Base-by-base conservation (phyloP, 2,329 filamentous ascomycete species). In the Knoxdaviesia proteae region DNA sequence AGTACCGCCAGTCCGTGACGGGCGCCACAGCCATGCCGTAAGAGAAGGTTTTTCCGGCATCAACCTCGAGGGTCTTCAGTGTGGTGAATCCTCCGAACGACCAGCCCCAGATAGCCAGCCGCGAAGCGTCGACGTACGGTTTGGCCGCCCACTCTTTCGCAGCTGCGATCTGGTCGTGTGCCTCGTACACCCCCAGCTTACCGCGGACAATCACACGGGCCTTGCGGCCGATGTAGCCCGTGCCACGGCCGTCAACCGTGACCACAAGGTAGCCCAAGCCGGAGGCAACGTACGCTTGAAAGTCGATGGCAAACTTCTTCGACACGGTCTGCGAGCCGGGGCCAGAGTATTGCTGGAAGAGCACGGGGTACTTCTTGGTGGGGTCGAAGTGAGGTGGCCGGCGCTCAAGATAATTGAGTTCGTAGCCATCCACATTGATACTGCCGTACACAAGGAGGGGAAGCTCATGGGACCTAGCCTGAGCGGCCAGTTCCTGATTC, bases 21-120 rank as follows among this genome's bases (percentile, higher is more conserved):
- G 90, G 90, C 1, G 90, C 90, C 42, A 98, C 92, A 6, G 92
- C 86, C 82, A 98, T 94, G 51, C 90, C 92, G 57, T 98, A 98
- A 49, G 78, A 78, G 64, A 94, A 98, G 0, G 87, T 96, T 54
- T 74, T 58, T 5, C 92, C 90, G 6, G 75, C 88, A 56, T 98
- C 90, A 47, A 75, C 71, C 64, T 98, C 90, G 8, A 98, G 75
- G 1, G 84, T 90, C 65, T 98, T 98, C 53, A 98, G 70, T 5
- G 90, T 84, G 66, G 83, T 82, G 65, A 93, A 98, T 7, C 90
- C 90, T 45, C 90, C 90, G 54, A 90, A 98, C 48, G 84, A 93
- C 90, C 90, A 98, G 40, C 90, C 90, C 90, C 90, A 98, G 54
- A 98, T 93, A 20, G 86, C 87, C 50, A 98, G 74, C 43, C 82